These are phyloP conservation scores for Paecilomyces fulvus DNA, from an alignment of 2,329 filamentous ascomycete genomes.

Conservation along the genomic window DNA sequence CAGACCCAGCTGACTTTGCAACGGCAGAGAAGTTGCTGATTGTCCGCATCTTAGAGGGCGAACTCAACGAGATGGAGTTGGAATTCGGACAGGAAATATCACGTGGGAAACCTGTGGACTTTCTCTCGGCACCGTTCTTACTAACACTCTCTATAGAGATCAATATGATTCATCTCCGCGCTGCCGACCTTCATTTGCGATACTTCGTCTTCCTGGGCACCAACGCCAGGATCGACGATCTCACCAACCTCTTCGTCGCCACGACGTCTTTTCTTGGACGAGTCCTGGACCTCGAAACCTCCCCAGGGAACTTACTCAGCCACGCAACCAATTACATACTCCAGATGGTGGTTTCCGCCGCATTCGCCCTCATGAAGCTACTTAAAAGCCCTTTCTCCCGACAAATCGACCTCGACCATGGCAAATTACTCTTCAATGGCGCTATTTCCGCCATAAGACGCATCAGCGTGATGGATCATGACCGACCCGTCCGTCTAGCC, in stretches of 20 bases:
- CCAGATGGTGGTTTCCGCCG: constrained; percentile 57
- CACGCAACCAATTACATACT: constrained; percentile 54
- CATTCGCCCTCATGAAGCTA: constrained; percentile 55
- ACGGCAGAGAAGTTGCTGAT: constrained; percentile 35
- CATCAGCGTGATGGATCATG: constrained; percentile 54
- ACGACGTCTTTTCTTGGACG: constrained; percentile 39
- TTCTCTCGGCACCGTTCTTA: neutral
- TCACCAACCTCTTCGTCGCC: constrained; percentile 36
- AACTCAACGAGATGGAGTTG: constrained; percentile 44
- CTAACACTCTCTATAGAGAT: constrained; percentile 24
- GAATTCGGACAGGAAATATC: constrained; percentile 36
- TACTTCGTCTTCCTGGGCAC: constrained; percentile 40
- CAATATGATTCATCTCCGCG: constrained; percentile 39
- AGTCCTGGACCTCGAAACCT: constrained; percentile 36
- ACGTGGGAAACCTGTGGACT: constrained; percentile 12
- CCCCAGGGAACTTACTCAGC: constrained; percentile 40
- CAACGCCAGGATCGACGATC: constrained; percentile 33
- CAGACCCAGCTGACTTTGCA: constrained; percentile 43
- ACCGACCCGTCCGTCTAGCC: constrained; percentile 54
- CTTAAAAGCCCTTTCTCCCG: constrained; percentile 54
- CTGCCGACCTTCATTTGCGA: constrained; percentile 37
- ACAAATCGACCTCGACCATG: constrained; percentile 46
- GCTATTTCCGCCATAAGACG: constrained; percentile 50
- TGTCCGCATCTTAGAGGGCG: constrained; percentile 35
- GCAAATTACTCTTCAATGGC: constrained; percentile 48